phyloP scores from a whole-genome alignment of 345 rosid species.

The Gynandropsis gynandra region DNA sequence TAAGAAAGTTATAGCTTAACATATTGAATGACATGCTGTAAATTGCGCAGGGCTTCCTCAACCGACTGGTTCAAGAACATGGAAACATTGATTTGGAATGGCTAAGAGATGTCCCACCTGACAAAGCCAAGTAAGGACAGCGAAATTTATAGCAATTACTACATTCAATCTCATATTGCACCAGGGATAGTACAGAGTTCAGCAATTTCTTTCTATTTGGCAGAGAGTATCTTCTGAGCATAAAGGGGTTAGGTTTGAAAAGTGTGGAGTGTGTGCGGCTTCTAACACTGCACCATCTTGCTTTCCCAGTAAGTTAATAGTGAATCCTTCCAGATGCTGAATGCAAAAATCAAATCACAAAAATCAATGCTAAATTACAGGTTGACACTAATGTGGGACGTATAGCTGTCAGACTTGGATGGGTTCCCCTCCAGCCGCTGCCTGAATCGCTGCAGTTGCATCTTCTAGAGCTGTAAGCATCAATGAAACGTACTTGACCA shows the following conservation, averaged over 20 bases:
- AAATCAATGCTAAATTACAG: slow-evolving; percentile 23
- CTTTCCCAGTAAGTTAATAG: slow-evolving; percentile 69
- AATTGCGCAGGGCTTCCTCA: slow-evolving; percentile 64
- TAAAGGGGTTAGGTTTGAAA: slow-evolving; percentile 74
- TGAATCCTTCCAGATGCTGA: background rate
- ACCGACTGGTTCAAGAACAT: slow-evolving; percentile 60
- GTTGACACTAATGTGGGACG: slow-evolving; percentile 96
- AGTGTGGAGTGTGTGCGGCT: slow-evolving; percentile 95
- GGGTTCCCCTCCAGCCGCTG: slow-evolving; percentile 89
- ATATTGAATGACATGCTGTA: background rate
- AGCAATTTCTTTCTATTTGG: slow-evolving; percentile 19
- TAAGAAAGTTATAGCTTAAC: slow-evolving; percentile 13
- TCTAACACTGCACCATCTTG: slow-evolving; percentile 76
- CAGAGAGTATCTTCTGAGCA: slow-evolving; percentile 75
- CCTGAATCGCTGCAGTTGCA: slow-evolving; percentile 93
- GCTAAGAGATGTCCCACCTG: slow-evolving; percentile 81
- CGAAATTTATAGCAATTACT: slow-evolving; percentile 1
- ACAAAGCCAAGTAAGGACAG: slow-evolving; percentile 70
- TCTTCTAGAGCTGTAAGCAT: slow-evolving; percentile 70
- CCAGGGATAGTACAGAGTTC: background rate
- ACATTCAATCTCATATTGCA: background rate
- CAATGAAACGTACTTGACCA: background rate
- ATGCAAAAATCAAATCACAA: slow-evolving; percentile 11
- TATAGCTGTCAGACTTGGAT: slow-evolving; percentile 89
- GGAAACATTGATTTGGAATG: slow-evolving; percentile 76